Evolutionary conservation across 495 filamentous ascomycete species (phyloP), one percentile per base, ranked within the genome.

Genomic region (Xylaria grammica): DNA sequence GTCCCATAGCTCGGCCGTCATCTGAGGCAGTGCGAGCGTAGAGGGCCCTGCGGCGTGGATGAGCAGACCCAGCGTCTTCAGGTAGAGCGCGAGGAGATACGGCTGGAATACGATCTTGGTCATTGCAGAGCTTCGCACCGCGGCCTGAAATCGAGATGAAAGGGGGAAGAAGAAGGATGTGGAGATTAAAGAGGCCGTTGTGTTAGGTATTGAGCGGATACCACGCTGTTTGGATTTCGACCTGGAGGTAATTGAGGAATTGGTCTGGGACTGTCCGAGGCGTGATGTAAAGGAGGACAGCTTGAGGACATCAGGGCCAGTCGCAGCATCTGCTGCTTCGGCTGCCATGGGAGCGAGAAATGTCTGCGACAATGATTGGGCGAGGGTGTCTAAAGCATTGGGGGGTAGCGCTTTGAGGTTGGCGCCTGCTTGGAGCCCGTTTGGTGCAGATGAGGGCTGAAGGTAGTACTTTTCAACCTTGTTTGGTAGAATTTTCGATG

Each of bases 251-350:
- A 26, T 40, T 10, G 30, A 1, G 6, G 69, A 53, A 36, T 70
- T 63, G 9, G 66, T 66, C n/a, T 59, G 30, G 19, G 48, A 38
- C n/a, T 60, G 20, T 8, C 75, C 56, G 27, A 82, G 78, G 17
- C 77, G 78, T 42, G 75, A 75, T 1, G 75, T 81, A 64, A 82
- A 82, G 2, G 76, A 79, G 1, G 76, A 76, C 3, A 97, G 86
- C 79, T 97, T 97, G 38, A 97, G 86, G 5, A 88, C 86, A 65
- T 91, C 87, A 0, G 94, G 93, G 0, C 94, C 93, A 1, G 91
- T 87, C 22, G 87, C 75, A 17, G 84, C 77, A 67, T 91, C 89
- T 20, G 88, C 84, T 46, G 94, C 91, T 27, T 81, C 77, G 50
- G 90, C 84, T 11, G 93, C 91, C 40, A 97, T 76, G 11, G 95